A percentile compares a stretch with the other conserved stretches of the same genome.
Conservation (phyloP, 805 yeast species). For the Schwanniomyces polymorphus region DNA sequence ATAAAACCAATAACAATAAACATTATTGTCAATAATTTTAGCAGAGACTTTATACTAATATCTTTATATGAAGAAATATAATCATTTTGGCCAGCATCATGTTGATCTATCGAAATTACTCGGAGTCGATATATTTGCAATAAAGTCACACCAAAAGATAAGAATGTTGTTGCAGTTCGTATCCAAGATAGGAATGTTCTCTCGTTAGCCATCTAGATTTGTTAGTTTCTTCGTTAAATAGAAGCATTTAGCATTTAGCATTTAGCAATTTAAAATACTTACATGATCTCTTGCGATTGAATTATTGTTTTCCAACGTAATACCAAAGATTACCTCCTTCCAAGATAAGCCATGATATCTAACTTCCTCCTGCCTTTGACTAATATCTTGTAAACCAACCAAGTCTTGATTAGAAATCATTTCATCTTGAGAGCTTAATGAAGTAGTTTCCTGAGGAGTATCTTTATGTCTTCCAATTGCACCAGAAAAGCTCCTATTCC, state of each 20-base stretch:
- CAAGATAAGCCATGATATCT: background rate
- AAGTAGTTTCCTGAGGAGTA: background rate
- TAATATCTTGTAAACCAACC: background rate
- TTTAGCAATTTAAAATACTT: constrained; percentile 10
- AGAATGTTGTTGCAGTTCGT: constrained; percentile 21
- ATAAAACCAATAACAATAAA: constrained; percentile 15
- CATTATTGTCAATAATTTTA: constrained; percentile 16
- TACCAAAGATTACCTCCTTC: background rate
- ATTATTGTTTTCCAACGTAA: constrained; percentile 25
- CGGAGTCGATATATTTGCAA: constrained; percentile 23
- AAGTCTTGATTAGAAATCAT: background rate
- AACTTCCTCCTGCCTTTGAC: background rate
- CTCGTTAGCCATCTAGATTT: constrained; percentile 29
- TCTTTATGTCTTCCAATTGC: background rate
- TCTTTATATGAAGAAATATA: background rate
- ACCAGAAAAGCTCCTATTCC: background rate
- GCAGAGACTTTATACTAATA: constrained; percentile 8
- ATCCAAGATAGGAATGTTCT: constrained; percentile 32
- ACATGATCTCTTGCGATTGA: constrained; percentile 41
- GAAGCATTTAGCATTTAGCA: background rate
- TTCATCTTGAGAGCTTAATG: background rate
- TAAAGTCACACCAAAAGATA: constrained; percentile 22
- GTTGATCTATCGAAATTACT: constrained; percentile 6
- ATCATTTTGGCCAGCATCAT: background rate
- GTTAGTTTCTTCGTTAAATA: constrained; percentile 13